Conservation (phyloP, 176 grass and related monocot species). For the Thinopyrum elongatum region DNA sequence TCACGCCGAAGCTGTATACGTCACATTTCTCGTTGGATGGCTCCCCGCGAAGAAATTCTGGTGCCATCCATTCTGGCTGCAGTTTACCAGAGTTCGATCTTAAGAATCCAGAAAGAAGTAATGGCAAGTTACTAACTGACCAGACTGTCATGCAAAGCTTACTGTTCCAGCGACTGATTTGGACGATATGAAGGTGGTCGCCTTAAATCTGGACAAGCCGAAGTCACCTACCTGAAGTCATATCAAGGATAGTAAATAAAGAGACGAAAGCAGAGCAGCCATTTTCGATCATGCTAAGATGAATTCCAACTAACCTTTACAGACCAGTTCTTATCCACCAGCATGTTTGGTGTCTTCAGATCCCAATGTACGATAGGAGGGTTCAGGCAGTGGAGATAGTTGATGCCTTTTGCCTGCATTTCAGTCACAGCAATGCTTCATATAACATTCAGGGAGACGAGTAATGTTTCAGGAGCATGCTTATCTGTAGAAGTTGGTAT, state of each 20-base stretch:
- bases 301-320: conserved; percentile 63
- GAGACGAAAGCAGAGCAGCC: conserved; percentile 13
- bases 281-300: not conserved
- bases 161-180: conserved; percentile 98
- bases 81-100: not conserved
- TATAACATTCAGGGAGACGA: not conserved
- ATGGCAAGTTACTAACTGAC: not conserved
- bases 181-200: conserved; percentile 85
- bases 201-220: conserved; percentile 98
- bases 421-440: not conserved
- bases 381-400: conserved; percentile 96
- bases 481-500: not conserved
- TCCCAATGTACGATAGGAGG: conserved; percentile 99
- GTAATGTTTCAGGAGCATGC: not conserved
- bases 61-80: conserved; percentile 98
- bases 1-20: conserved; percentile 87
- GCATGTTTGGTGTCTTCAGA: conserved; percentile 91
- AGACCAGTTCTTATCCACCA: conserved; percentile 96
- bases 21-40: conserved; percentile 92
- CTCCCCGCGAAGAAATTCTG: conserved; percentile 83
- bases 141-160: conserved; percentile 15
- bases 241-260: conserved; percentile 37
- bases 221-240: conserved; percentile 83
- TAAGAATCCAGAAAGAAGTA: not conserved
- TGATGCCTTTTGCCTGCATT: conserved; percentile 91